A percentile compares a stretch with the other conserved stretches of the same genome.
phyloP scores from a whole-genome alignment of 768 basidiomycete species.

The Saitozyma podzolica region DNA sequence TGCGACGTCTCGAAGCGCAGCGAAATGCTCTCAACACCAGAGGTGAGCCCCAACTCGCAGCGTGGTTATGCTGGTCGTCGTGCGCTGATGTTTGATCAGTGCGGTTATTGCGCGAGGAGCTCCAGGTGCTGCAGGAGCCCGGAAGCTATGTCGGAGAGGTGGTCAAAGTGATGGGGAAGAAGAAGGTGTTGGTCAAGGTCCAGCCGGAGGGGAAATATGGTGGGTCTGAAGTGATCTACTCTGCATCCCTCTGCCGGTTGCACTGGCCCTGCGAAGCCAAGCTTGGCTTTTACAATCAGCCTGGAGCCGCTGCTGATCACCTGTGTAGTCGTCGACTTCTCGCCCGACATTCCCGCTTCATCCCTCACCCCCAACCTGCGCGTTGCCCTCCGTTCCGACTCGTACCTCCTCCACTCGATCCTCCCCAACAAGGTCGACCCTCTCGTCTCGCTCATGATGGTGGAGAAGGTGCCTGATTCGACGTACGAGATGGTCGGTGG shows the following conservation, averaged over 20 bases:
- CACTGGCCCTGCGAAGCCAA: not conserved
- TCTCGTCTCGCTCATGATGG: slow-evolving; percentile 99
- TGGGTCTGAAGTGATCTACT: slow-evolving; percentile 56
- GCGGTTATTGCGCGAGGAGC: slow-evolving; percentile 82
- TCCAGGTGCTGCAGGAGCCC: slow-evolving; percentile 89
- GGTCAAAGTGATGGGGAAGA: slow-evolving; percentile 99
- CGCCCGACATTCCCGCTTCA: slow-evolving; percentile 77
- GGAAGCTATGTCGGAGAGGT: slow-evolving; percentile 98
- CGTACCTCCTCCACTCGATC: slow-evolving; percentile 94
- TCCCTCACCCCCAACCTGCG: slow-evolving; percentile 81
- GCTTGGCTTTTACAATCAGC: too few species aligned
- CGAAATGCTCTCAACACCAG: slow-evolving; percentile 94
- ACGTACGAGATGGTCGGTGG: slow-evolving; percentile 99
- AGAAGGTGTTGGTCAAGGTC: slow-evolving; percentile 95
- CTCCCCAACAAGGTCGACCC: slow-evolving; percentile 98
- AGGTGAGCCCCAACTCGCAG: slow-evolving; percentile 58
- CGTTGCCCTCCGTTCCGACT: slow-evolving; percentile 92
- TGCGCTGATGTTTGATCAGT: slow-evolving; percentile 58
- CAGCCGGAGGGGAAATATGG: slow-evolving; percentile 99
- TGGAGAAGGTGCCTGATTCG: slow-evolving; percentile 98
- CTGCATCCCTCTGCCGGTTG: not conserved
- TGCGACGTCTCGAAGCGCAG: slow-evolving; percentile 92
- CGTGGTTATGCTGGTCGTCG: not conserved
- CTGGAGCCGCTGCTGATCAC: too few species aligned
- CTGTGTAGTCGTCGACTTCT: slow-evolving; percentile 82